Base-by-base conservation (phyloP, 768 basidiomycete species). In the Rubroboletus satanas region DNA sequence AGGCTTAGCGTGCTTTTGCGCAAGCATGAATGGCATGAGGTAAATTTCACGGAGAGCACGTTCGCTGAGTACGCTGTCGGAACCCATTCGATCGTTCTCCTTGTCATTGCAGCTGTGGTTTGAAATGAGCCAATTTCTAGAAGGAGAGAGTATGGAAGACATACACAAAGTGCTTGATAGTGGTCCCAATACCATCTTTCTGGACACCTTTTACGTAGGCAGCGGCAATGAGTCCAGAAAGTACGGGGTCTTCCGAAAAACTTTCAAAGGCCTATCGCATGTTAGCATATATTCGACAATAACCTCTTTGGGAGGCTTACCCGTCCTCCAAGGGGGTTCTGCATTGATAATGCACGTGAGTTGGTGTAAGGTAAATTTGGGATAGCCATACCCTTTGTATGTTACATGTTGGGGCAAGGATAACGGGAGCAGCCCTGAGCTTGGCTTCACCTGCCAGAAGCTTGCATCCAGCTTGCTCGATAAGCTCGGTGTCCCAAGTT, bases 81-180 rank as follows among this genome's bases (percentile, higher is more conserved):
- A 88, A 28, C 71, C 85, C 70, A 82, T 78, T 10, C 87, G 79
- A 61, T 88, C 87, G 57, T 89, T 79, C 66, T 92, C 89, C 69
- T 90, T 90, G 73, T 93, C 90, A 62, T 92, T 93, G 23, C 80
- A 83, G 18, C 84, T 85, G 53, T 17, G 17, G 28, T 29, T 21
- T 7, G 15, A 10, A 21, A 46, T 56, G 7, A 58, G 43, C 18
- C 12, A 12, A 12, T n/a, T 31, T 8, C 31, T 28, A 10, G n/a
- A 18, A 45, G 36, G 7, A 5, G 12, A 15, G n/a, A 2, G 48
- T 3, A 38, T 7, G 8, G 14, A 15, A 29, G 18, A 62, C 75
- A n/a, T 68, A 85, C 85, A 85, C 83, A 58, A 88, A 92, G 66
- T 93, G 91, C 66, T 93, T 93, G 74, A 92, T 86, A 4, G 86